Percentiles rank a stretch among this genome's conserved stretches.
phyloP scores from a whole-genome alignment of 225 moss, liverwort and hornwort species.

The Thuidium tamariscinum region DNA sequence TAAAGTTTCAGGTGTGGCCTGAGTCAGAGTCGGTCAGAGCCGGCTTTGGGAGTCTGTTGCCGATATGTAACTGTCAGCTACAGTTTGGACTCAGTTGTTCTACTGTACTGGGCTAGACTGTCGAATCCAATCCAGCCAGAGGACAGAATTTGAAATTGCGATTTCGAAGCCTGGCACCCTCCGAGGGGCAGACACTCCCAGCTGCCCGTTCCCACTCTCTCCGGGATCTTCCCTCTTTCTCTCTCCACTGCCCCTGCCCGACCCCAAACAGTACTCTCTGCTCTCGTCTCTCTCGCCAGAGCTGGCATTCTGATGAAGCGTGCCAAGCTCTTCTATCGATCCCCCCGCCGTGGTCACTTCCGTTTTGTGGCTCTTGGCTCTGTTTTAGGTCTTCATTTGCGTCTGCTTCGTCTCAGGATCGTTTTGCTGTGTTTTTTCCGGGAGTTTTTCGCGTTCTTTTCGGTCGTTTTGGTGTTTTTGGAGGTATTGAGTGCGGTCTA shows the following conservation, averaged over 20 bases:
- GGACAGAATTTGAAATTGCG: constrained; percentile 3
- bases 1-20: not conserved
- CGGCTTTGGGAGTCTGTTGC: not conserved
- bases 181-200: not conserved
- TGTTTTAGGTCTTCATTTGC: not conserved
- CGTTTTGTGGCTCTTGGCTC: not conserved
- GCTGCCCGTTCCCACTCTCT: not conserved
- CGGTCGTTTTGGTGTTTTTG: not conserved
- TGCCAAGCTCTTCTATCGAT: not conserved
- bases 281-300: not conserved
- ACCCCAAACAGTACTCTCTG: not conserved
- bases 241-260: constrained; percentile 1
- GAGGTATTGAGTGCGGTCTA: not conserved
- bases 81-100: not conserved
- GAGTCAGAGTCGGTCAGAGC: not conserved
- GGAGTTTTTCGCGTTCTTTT: not conserved
- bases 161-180: not conserved
- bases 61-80: accelerated
- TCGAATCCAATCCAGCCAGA: not conserved
- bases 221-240: not conserved
- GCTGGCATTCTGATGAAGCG: constrained; percentile 9
- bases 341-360: not conserved
- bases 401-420: not conserved
- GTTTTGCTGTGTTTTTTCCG: not conserved
- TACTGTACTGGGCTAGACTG: not conserved